Evolutionary conservation across 2,329 filamentous ascomycete genomes (phyloP), one percentile per base, ranked within the genome.

Genomic region (Penicillium corylophilum): DNA sequence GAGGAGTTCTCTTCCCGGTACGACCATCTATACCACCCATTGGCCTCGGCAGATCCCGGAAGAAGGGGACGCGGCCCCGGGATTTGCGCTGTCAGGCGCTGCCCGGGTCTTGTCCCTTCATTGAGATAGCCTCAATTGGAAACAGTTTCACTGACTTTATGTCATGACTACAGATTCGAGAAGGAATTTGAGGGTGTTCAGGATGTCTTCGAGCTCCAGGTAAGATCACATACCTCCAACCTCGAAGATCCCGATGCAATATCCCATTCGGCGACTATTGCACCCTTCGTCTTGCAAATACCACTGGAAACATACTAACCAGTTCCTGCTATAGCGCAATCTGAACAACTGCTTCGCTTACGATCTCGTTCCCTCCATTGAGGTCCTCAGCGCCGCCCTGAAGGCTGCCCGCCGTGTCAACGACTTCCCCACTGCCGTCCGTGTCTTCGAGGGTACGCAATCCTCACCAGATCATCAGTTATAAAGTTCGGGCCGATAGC

Each of bases 291-390:
- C 8, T 22, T 6, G 23, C 31, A 18, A 45, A 43, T 42, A 7
- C 33, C 33, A 55, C 35, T 46, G 39, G 26, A 43, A 18, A 51
- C 41, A 22, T 31, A 39, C 58, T 62, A 46, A 64, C 44, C 40
- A 15, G 40, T 26, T 28, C 44, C 33, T 20, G 23, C 39, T 49
- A 29, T 48, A 91, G 84, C 89, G 91, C 77, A 96, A 96, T 82
- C 83, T 96, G 72, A 99, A 99, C 87, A 99, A 99, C 81, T 93
- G 91, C 74, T 99, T 99, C 79, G 94, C 94, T 72, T 99, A 99
- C 87, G 94, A 99, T 86, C 88, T 99, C 70, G 94, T 99, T 63
- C 94, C 95, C 71, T 94, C 93, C 40, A 86, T 93, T 61, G 85
- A 89, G 65, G 94, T 99, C 72, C 84, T 96, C 75, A 85, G 84